These are phyloP conservation scores for Canavalia ensiformis DNA, from an alignment of 306 rosid genomes.

Conservation along the genomic window DNA sequence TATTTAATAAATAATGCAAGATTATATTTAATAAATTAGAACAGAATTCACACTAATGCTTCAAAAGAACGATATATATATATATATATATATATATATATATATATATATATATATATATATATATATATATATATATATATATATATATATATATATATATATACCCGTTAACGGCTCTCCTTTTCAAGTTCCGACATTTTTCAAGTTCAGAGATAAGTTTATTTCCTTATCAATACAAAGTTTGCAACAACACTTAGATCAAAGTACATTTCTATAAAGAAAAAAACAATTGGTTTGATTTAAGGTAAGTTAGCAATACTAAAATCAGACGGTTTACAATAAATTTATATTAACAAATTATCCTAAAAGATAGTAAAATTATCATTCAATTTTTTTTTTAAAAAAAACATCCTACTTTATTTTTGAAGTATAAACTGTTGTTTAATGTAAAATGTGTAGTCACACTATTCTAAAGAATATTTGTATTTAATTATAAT, in stretches of 20 bases:
- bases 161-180: neutral
- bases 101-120: too few relatives aligned
- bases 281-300: neutral
- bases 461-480: too few relatives aligned
- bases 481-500: too few relatives aligned
- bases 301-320: neutral
- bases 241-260: neutral
- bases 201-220: neutral
- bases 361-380: neutral
- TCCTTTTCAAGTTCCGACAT: too few relatives aligned
- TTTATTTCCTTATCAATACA: neutral
- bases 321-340: conserved; percentile 16
- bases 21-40: too few relatives aligned
- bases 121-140: too few relatives aligned
- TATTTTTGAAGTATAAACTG: neutral
- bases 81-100: too few relatives aligned
- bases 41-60: too few relatives aligned
- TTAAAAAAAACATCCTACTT: conserved; percentile 4
- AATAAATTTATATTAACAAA: neutral
- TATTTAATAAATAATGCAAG: too few relatives aligned
- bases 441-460: too few relatives aligned
- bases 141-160: too few relatives aligned
- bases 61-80: too few relatives aligned
- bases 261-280: neutral
- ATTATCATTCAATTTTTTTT: neutral